Conservation (phyloP, 495 filamentous ascomycete genomes). For the Podospora conica region DNA sequence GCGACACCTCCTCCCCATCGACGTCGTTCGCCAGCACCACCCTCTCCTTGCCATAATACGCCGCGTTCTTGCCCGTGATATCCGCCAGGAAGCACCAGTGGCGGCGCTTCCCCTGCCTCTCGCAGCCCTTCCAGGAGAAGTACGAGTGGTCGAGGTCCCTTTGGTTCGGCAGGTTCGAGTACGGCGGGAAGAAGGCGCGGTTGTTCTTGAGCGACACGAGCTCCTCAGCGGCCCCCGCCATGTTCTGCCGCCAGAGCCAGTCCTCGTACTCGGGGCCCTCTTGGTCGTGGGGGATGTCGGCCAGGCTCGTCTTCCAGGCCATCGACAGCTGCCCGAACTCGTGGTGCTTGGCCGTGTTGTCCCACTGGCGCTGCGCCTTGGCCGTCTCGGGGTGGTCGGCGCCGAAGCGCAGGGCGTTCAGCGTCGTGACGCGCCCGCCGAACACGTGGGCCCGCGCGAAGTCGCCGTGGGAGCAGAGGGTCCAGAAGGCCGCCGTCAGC, state of each 20-base stretch:
- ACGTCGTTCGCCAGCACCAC: background rate
- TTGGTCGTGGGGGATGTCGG: background rate
- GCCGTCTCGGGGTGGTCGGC: background rate
- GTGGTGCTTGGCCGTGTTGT: background rate
- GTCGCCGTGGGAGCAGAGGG: slow-evolving; percentile 2
- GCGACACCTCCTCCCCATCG: background rate
- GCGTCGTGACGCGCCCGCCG: background rate
- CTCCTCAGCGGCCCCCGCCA: background rate
- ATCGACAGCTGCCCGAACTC: background rate
- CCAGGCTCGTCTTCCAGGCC: background rate
- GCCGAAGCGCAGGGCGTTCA: background rate
- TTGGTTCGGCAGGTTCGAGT: background rate
- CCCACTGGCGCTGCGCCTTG: background rate
- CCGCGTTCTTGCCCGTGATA: background rate
- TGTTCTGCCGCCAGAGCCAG: background rate
- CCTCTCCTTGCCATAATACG: background rate
- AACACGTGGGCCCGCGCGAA: slow-evolving; percentile 1
- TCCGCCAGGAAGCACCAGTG: background rate
- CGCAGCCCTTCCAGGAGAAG: background rate
- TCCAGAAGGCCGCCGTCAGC: background rate
- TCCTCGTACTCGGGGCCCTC: background rate
- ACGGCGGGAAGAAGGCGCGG: background rate
- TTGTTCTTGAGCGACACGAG: background rate
- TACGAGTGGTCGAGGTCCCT: background rate
- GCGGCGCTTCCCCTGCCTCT: background rate